Percentiles rank a stretch among this genome's conserved stretches.
phyloP scores from a whole-genome alignment of 768 basidiomycete genomes.

The Ramaria rubella region DNA sequence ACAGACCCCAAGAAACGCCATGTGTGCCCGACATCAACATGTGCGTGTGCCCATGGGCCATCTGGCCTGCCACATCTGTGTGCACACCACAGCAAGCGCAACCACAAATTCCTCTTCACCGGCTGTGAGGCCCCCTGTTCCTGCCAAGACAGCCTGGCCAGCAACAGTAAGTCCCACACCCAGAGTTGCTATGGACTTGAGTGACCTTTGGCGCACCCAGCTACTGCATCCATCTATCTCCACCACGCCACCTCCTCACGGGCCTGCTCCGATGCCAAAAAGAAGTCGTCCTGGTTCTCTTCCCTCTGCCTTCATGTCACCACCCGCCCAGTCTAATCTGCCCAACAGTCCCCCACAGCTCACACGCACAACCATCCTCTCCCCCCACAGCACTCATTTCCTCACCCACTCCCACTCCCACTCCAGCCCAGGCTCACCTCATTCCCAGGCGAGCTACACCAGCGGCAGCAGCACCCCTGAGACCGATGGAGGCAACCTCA shows the following conservation, averaged over 20 bases:
- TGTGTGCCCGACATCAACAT: no score
- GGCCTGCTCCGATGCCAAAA: slow-evolving; percentile 39
- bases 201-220: slow-evolving; percentile 38
- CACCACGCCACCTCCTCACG: slow-evolving; percentile 53
- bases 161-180: slow-evolving; percentile 41
- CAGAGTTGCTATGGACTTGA: neutral
- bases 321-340: no score
- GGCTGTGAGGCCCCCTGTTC: slow-evolving; percentile 90
- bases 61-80: slow-evolving; percentile 81
- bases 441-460: neutral
- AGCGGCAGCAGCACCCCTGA: neutral
- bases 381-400: slow-evolving; percentile 20
- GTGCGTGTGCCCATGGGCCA: slow-evolving; percentile 78
- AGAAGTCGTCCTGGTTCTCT: slow-evolving; percentile 9
- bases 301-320: slow-evolving; percentile 39
- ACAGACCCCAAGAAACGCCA: slow-evolving; percentile 27
- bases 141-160: slow-evolving; percentile 82
- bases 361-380: slow-evolving; percentile 32
- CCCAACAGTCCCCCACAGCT: no score
- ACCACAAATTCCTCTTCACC: slow-evolving; percentile 92
- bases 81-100: slow-evolving; percentile 89
- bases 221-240: no score
- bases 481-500: neutral
- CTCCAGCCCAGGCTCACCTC: neutral
- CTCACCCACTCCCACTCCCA: slow-evolving; percentile 22